Percentiles rank a stretch among this genome's conserved stretches.
Evolutionary conservation across 2,329 filamentous ascomycete genomes (phyloP).

Genomic region (Chaetomiaceae sp.): DNA sequence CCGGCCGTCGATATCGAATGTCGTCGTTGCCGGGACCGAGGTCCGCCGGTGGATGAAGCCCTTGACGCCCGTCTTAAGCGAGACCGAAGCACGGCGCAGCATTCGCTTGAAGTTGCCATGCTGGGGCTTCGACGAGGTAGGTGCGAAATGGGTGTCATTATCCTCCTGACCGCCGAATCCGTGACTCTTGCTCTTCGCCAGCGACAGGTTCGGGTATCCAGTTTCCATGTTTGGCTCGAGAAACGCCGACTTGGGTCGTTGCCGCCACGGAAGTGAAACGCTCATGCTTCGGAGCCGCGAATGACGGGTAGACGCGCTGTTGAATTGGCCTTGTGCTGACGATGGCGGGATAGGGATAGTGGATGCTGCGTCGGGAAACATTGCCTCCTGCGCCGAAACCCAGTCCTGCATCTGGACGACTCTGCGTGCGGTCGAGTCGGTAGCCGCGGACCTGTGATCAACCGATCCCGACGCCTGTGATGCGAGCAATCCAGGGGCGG

Average conservation of each 20-base stretch:
- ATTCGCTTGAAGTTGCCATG: conserved; percentile 45
- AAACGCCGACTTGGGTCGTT: conserved; percentile 42
- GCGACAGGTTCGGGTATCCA: conserved; percentile 24
- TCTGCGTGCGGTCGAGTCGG: conserved; percentile 14
- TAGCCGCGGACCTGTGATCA: background rate
- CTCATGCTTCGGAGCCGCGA: conserved; percentile 47
- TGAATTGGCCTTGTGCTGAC: conserved; percentile 20
- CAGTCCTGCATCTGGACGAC: conserved; percentile 25
- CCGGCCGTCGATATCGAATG: conserved; percentile 30
- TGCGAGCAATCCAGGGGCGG: background rate
- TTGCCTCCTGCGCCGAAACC: conserved; percentile 38
- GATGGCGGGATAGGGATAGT: conserved; percentile 19
- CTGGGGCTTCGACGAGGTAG: conserved; percentile 22
- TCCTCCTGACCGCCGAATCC: conserved; percentile 12
- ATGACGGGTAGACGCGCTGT: conserved; percentile 29
- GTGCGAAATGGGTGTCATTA: background rate
- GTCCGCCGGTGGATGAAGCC: conserved; percentile 49
- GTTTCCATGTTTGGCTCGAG: conserved; percentile 33
- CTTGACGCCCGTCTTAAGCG: conserved; percentile 40
- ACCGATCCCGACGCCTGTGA: background rate
- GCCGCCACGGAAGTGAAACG: conserved; percentile 46
- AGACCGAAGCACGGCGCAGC: conserved; percentile 53
- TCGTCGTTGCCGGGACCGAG: conserved; percentile 35
- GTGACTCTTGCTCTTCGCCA: conserved; percentile 30
- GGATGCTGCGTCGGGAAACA: conserved; percentile 33